phyloP scores from a whole-genome alignment of 2,329 filamentous ascomycete species.

The Stagonosporopsis cucurbitacearum region DNA sequence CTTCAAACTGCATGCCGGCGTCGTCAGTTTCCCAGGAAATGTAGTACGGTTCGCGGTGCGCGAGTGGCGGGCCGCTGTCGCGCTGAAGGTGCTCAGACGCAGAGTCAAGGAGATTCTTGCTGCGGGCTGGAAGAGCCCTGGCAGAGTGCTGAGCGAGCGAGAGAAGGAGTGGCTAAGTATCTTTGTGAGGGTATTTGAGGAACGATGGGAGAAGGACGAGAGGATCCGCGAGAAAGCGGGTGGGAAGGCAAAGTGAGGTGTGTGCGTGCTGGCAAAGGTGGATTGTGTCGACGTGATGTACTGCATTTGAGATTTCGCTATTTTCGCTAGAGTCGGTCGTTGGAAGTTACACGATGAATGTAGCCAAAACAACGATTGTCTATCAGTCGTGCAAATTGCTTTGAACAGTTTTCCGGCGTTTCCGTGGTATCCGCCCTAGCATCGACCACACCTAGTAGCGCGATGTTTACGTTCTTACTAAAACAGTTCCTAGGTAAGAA shows the following conservation, averaged over 20 bases:
- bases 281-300: background rate
- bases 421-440: too few species aligned
- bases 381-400: too few species aligned
- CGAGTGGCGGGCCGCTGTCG: conserved; percentile 90
- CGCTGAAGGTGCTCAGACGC: conserved; percentile 79
- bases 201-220: conserved; percentile 43
- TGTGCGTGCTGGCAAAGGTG: too few species aligned
- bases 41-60: conserved; percentile 80
- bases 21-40: conserved; percentile 86
- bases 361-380: too few species aligned
- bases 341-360: too few species aligned
- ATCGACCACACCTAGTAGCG: too few species aligned
- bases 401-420: too few species aligned
- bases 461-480: too few species aligned
- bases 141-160: conserved; percentile 47
- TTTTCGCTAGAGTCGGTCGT: background rate
- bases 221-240: conserved; percentile 37
- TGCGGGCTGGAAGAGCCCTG: conserved; percentile 67
- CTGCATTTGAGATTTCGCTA: too few species aligned
- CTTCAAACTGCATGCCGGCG: conserved; percentile 88
- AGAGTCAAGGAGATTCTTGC: conserved; percentile 78
- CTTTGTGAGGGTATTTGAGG: conserved; percentile 39
- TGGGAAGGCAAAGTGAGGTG: conserved; percentile 36
- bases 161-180: conserved; percentile 53
- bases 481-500: background rate